Percentiles rank a stretch among this genome's conserved stretches.
phyloP scores from a whole-genome alignment of 306 rosid genomes.

The Vachellia collinsii region DNA sequence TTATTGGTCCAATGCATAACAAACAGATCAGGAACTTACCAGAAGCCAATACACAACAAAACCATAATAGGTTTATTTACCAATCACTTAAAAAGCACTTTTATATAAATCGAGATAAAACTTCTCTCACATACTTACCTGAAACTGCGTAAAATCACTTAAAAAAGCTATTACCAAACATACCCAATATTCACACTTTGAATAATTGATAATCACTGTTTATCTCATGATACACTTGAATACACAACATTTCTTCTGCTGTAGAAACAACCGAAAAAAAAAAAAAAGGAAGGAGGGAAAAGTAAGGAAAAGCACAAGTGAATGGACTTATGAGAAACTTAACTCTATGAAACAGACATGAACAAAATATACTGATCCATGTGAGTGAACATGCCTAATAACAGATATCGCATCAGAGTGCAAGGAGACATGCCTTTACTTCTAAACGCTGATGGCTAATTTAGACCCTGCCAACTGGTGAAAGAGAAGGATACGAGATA shows the following conservation, averaged over 20 bases:
- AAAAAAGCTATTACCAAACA: too few relatives aligned
- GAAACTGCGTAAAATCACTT: too few relatives aligned
- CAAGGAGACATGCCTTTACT: conserved; percentile 25
- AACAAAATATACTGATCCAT: conserved; percentile 17
- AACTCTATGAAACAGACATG: conserved; percentile 31
- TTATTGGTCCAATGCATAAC: neutral
- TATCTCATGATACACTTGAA: conserved; percentile 36
- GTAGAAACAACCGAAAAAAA: neutral
- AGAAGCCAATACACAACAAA: conserved; percentile 34
- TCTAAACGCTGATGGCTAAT: neutral
- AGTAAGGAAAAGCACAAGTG: neutral
- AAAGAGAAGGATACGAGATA: conserved; percentile 46
- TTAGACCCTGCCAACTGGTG: conserved; percentile 55
- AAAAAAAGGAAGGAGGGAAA: neutral
- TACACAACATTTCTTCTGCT: conserved; percentile 41
- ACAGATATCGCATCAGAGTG: conserved; percentile 21
- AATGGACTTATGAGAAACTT: neutral
- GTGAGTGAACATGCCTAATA: conserved; percentile 40
- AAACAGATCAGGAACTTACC: neutral
- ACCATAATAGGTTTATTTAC: too few relatives aligned
- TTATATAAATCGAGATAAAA: too few relatives aligned
- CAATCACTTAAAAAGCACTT: too few relatives aligned
- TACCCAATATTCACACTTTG: conserved; percentile 62
- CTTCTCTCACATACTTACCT: too few relatives aligned
- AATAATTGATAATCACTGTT: conserved; percentile 38